phyloP scores from a whole-genome alignment of 2,329 filamentous ascomycete genomes.

The Exutisphaerella laricina region DNA sequence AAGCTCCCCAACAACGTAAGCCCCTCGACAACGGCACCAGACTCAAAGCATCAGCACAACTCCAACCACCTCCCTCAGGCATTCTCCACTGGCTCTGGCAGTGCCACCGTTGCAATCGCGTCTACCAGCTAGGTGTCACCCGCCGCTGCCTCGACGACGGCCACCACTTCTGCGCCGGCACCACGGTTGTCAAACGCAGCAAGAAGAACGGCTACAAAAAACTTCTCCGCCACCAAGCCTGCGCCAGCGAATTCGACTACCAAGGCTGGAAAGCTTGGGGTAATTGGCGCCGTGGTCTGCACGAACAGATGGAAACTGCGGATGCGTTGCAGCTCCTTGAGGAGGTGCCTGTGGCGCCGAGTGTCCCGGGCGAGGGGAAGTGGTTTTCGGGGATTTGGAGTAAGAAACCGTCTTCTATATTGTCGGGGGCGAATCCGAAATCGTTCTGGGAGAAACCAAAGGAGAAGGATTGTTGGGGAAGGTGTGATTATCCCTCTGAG shows the following conservation, averaged over 20 bases:
- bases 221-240: constrained; percentile 38
- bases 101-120: constrained; percentile 47
- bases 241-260: constrained; percentile 50
- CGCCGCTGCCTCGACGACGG: constrained; percentile 51
- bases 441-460: constrained; percentile 2
- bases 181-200: constrained; percentile 34
- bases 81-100: constrained; percentile 48
- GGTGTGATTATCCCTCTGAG: constrained; percentile 44
- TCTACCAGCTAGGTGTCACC: constrained; percentile 46
- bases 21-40: constrained; percentile 6
- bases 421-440: background rate
- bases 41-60: constrained; percentile 15
- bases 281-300: constrained; percentile 37
- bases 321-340: constrained; percentile 18
- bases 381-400: constrained; percentile 21
- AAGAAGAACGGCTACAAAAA: constrained; percentile 28
- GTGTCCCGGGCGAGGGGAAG: constrained; percentile 13
- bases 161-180: constrained; percentile 50
- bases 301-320: constrained; percentile 21
- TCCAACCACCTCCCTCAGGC: constrained; percentile 25
- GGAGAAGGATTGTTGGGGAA: constrained; percentile 40
- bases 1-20: constrained; percentile 1
- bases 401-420: too few species aligned
- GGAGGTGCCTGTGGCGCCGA: constrained; percentile 10
- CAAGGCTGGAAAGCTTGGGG: constrained; percentile 46